Percentiles rank a stretch among this genome's conserved stretches.
Evolutionary conservation across 2,329 filamentous ascomycete genomes (phyloP).

Genomic region (Epichloe scottii): DNA sequence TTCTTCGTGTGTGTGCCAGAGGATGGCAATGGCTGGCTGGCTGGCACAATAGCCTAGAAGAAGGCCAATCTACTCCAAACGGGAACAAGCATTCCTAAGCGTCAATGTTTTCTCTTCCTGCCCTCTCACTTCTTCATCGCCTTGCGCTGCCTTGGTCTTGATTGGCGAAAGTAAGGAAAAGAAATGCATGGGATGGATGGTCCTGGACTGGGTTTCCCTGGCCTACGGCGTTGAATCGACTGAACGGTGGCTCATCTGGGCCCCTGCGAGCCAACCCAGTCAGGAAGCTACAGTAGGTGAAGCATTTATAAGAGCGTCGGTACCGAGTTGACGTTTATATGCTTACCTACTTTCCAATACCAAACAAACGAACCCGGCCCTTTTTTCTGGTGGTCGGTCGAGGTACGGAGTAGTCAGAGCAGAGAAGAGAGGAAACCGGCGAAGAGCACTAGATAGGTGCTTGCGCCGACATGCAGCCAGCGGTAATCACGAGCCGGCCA

Average conservation of each 20-base stretch:
- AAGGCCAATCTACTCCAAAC: too few species aligned
- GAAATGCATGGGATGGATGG: background rate
- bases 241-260: background rate
- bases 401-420: background rate
- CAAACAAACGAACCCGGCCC: background rate
- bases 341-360: background rate
- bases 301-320: background rate
- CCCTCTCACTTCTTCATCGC: background rate
- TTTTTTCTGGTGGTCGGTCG: background rate
- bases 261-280: background rate
- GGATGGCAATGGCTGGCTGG: too few species aligned
- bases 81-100: background rate
- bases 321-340: background rate
- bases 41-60: too few species aligned
- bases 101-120: background rate
- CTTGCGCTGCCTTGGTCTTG: background rate
- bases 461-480: slow-evolving; percentile 2
- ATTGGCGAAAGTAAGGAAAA: background rate
- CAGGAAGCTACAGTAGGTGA: background rate
- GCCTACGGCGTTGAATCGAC: background rate
- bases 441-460: slow-evolving; percentile 1
- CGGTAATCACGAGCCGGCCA: background rate
- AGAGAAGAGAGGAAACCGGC: background rate
- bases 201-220: background rate
- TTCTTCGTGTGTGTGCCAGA: slow-evolving; percentile 1